Evolutionary conservation across 352 stramenopile species (phyloP).

Genomic region (Detonula confervacea): DNA sequence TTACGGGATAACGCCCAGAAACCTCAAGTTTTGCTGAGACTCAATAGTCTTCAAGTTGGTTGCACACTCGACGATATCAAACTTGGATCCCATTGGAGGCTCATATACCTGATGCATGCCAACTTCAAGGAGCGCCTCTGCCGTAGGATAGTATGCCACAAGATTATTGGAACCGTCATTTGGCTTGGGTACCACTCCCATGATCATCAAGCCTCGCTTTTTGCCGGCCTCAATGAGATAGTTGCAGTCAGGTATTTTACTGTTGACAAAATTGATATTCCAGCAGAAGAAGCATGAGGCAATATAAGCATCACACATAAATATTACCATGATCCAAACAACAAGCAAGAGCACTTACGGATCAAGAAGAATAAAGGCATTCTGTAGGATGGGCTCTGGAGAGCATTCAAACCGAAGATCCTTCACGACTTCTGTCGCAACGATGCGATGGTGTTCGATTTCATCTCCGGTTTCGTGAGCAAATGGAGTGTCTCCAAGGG

Average conservation of each 20-base stretch:
- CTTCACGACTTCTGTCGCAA: constrained; percentile 63
- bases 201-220: constrained; percentile 61
- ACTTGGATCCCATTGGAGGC: constrained; percentile 55
- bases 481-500: constrained; percentile 54
- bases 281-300: too few relatives aligned
- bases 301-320: too few relatives aligned
- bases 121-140: constrained; percentile 52
- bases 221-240: constrained; percentile 53
- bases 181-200: constrained; percentile 57
- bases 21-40: constrained; percentile 61
- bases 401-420: too few relatives aligned
- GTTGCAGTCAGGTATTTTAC: constrained; percentile 58
- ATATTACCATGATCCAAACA: too few relatives aligned
- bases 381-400: constrained; percentile 55
- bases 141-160: too few relatives aligned
- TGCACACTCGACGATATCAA: constrained; percentile 65
- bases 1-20: constrained; percentile 61
- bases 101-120: constrained; percentile 68
- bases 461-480: constrained; percentile 45
- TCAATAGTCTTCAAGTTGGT: constrained; percentile 63
- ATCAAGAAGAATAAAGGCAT: constrained; percentile 58
- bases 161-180: constrained; percentile 63
- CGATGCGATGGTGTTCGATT: constrained; percentile 52
- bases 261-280: too few relatives aligned
- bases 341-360: too few relatives aligned